These are phyloP conservation scores for Erucastrum elatum DNA, from an alignment of 345 rosid species.

Conservation along the genomic window DNA sequence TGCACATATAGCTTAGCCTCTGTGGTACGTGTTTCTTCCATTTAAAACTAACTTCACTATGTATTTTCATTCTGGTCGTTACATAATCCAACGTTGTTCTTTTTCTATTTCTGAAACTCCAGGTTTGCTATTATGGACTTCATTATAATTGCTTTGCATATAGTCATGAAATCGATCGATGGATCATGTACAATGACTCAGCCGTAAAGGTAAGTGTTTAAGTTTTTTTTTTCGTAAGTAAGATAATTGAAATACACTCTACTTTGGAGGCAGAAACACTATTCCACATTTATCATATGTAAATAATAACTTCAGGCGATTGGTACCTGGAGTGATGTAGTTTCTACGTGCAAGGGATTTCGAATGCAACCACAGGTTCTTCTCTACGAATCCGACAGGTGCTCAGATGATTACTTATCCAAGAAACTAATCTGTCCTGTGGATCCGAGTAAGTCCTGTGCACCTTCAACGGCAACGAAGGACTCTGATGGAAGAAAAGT, in stretches of 20 bases:
- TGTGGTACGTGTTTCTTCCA: constrained; percentile 59
- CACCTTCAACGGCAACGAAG: constrained; percentile 79
- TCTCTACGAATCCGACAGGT: too few species aligned
- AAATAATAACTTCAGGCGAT: constrained; percentile 59
- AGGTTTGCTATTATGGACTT: constrained; percentile 99
- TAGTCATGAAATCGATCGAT: constrained; percentile 61
- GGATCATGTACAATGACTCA: constrained; percentile 98
- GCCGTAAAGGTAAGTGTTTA: constrained; percentile 97
- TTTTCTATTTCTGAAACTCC: constrained; percentile 30
- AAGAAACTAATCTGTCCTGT: constrained; percentile 85
- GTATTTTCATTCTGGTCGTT: neutral
- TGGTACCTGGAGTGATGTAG: constrained; percentile 86
- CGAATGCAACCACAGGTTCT: constrained; percentile 97
- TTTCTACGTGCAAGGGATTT: constrained; percentile 72
- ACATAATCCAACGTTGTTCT: constrained; percentile 6
- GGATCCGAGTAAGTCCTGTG: constrained; percentile 84
- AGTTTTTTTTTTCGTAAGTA: too few species aligned
- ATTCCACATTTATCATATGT: neutral
- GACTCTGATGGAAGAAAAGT: constrained; percentile 89
- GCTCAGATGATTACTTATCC: constrained; percentile 56
- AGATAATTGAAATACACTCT: constrained; percentile 6
- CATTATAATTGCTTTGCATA: constrained; percentile 98
- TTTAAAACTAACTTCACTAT: neutral
- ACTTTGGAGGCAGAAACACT: neutral
- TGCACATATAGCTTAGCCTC: constrained; percentile 69